Evolutionary conservation across 192 early-diverging fungal species (phyloP).

Genomic region (Dissophora ornata): DNA sequence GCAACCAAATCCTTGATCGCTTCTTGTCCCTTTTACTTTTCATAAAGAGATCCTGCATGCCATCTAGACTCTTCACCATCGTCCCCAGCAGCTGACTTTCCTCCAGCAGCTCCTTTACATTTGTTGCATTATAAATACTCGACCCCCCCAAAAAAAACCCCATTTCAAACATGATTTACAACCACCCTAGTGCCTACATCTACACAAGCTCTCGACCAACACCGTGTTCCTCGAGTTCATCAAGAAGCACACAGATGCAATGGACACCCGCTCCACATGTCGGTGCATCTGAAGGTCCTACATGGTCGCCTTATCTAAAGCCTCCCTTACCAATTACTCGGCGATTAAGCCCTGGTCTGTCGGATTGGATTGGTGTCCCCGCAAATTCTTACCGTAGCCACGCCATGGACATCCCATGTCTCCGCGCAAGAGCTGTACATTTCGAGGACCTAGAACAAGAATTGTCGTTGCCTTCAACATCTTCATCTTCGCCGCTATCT

Average conservation of each 20-base stretch:
- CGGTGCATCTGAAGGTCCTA: slow-evolving; percentile 34
- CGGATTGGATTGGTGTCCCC: neutral
- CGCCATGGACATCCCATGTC: neutral
- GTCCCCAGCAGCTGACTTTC: too few species aligned
- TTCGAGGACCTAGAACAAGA: neutral
- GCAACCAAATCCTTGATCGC: neutral
- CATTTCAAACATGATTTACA: slow-evolving; percentile 32
- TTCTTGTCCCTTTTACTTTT: slow-evolving; percentile 1
- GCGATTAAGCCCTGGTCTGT: neutral
- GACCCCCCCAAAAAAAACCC: neutral
- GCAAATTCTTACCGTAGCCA: neutral
- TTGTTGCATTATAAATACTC: too few species aligned
- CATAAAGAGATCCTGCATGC: neutral
- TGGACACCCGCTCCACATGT: slow-evolving; percentile 21
- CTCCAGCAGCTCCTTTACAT: neutral
- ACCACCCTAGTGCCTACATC: slow-evolving; percentile 31
- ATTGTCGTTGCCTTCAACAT: neutral
- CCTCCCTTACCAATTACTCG: neutral
- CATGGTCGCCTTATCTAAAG: slow-evolving; percentile 29
- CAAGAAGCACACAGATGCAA: neutral
- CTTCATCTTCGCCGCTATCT: neutral
- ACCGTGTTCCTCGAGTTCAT: neutral
- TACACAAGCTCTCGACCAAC: slow-evolving; percentile 10
- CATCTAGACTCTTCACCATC: neutral
- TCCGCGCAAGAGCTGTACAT: neutral